phyloP scores from a whole-genome alignment of 768 basidiomycete genomes.

The Pholiota conissans region DNA sequence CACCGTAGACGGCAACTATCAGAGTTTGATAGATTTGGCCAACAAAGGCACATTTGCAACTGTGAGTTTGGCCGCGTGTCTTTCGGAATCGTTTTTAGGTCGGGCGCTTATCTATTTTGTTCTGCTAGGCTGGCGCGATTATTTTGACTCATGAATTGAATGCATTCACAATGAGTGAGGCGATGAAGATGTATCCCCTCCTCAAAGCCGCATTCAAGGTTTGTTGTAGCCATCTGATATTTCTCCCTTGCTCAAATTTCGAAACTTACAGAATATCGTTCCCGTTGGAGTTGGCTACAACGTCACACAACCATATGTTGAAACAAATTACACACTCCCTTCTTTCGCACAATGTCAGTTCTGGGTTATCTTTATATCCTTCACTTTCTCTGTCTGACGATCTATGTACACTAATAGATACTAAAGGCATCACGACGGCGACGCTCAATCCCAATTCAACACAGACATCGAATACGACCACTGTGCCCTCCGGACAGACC shows the following conservation, averaged over 20 bases:
- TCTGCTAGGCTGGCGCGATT: conserved; percentile 45
- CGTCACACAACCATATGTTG: conserved; percentile 51
- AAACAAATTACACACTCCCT: conserved; percentile 41
- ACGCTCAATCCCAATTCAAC: neutral
- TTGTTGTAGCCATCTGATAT: conserved; percentile 4
- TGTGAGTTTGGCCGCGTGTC: conserved; percentile 26
- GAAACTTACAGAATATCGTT: conserved; percentile 40
- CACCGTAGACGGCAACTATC: conserved; percentile 53
- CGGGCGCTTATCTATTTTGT: neutral
- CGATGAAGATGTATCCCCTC: conserved; percentile 46
- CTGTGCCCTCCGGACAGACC: neutral
- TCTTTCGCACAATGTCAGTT: conserved; percentile 49
- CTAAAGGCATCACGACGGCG: neutral
- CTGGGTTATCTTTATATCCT: no score
- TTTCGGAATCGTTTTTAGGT: neutral
- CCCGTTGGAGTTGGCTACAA: conserved; percentile 56
- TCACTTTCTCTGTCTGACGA: neutral
- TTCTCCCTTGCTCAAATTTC: neutral
- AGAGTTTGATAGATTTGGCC: conserved; percentile 49
- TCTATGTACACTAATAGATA: no score
- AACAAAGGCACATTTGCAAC: conserved; percentile 38
- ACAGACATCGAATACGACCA: neutral
- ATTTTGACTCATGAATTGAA: conserved; percentile 61
- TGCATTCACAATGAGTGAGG: conserved; percentile 60
- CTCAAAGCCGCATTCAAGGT: conserved; percentile 49